These are phyloP conservation scores for Mycena kentingensis DNA, from an alignment of 768 basidiomycete genomes.

Conservation along the genomic window DNA sequence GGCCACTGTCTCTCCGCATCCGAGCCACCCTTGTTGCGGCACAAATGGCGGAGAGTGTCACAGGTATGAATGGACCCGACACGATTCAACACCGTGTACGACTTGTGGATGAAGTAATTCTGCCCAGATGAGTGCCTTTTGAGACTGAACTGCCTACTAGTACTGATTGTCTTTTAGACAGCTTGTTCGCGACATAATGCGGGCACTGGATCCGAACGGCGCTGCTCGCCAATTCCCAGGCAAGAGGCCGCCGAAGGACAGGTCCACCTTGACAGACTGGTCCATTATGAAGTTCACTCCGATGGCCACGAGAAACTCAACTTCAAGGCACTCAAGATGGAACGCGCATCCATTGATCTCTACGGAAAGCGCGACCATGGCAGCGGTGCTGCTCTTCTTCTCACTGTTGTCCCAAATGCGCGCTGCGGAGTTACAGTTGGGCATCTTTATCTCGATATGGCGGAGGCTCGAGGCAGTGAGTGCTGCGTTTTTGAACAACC, in stretches of 20 bases:
- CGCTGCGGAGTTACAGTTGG: slow-evolving; percentile 11
- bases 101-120: background rate
- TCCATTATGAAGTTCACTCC: slow-evolving; percentile 8
- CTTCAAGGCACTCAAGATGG: slow-evolving; percentile 20
- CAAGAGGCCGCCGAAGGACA: background rate
- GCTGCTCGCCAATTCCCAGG: background rate
- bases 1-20: background rate
- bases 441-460: slow-evolving; percentile 23
- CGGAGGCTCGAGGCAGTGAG: slow-evolving; percentile 16
- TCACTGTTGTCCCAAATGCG: slow-evolving; percentile 18
- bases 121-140: background rate
- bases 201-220: background rate
- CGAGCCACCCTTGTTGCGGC: background rate
- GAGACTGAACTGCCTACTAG: background rate
- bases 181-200: background rate
- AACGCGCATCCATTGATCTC: slow-evolving; percentile 17
- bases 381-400: slow-evolving; percentile 2
- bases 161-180: background rate
- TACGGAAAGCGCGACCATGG: slow-evolving; percentile 21
- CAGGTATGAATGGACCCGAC: background rate
- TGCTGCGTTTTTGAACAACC: background rate
- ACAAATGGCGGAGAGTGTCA: background rate
- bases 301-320: slow-evolving; percentile 27
- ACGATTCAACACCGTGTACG: background rate
- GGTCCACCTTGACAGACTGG: background rate